Evolutionary conservation across 768 basidiomycete genomes (phyloP), one percentile per base, ranked within the genome.

Genomic region (Lanmaoa pseudosensibilis): DNA sequence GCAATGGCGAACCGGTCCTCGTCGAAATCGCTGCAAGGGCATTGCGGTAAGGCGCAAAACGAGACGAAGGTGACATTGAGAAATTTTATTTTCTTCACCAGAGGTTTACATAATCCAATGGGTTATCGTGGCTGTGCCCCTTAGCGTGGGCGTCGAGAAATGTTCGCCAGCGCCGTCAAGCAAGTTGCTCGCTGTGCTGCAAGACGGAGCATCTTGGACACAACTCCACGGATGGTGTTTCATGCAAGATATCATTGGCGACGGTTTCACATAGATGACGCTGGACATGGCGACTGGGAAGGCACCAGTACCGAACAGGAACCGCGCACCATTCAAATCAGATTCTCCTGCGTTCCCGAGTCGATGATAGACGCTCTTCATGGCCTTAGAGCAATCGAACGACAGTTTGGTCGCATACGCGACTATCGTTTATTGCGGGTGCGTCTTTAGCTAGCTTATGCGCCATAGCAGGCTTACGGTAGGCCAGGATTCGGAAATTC

Each of bases 1-100:
- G 79, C 1, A 95, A 67, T 15, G 91, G 90, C 2, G 89, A 78
- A 18, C 88, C 83, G 18, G 92, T 92, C 37, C 86, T 81, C 7
- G 78, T 72, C 18, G 93, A 86, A 12, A 94, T 65, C 2, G 78
- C 73, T 18, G 77, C 73, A 33, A 94, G 79, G 0, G 81, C 80
- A 32, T 78, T 71, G 59, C 71, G 82, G 74, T 82, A 87, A 8
- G 77, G 74, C 7, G 74, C 66, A 55, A 81, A 78, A 33, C 74
- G 74, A 54, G 71, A 48, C 21, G 57, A 44, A 30, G 61, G n/a
- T n/a, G n/a, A 70, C 63, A 72, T 65, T 0, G 23, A 61, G 47
- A 64, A 55, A 47, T 46, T 58, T 25, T 27, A 6, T 27, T 27
- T 4, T n/a, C n/a, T n/a, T n/a, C n/a, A n/a, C n/a, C n/a, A n/a